These are phyloP conservation scores for Trichoderma lentiforme DNA, from an alignment of 2,329 filamentous ascomycete genomes.

Conservation along the genomic window DNA sequence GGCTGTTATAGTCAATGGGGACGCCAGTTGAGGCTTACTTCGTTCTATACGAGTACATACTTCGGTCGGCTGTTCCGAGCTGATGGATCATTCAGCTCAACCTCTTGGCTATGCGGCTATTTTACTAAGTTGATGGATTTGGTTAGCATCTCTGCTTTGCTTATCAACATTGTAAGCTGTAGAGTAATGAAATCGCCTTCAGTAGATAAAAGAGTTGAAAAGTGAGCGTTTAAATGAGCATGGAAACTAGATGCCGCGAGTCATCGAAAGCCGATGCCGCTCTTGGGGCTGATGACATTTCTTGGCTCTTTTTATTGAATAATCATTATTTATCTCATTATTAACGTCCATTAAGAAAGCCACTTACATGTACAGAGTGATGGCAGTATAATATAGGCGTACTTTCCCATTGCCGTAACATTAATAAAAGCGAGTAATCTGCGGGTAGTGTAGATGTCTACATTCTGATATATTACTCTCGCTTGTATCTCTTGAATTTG, in stretches of 20 bases:
- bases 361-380: background rate
- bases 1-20: background rate
- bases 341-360: background rate
- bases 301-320: background rate
- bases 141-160: background rate
- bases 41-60: background rate
- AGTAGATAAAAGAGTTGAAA: background rate
- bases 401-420: background rate
- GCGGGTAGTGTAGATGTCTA: background rate
- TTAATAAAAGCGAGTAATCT: background rate
- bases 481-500: background rate
- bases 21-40: background rate
- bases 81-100: background rate
- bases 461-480: background rate
- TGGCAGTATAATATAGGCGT: background rate
- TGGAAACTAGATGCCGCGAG: background rate
- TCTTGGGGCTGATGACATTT: background rate
- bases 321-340: background rate
- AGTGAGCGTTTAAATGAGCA: background rate
- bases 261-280: background rate
- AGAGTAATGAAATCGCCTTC: background rate
- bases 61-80: background rate
- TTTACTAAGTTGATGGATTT: background rate
- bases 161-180: background rate
- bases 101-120: background rate